Conservation (phyloP, 2,329 filamentous ascomycete genomes). For the Venturia carpophila region DNA sequence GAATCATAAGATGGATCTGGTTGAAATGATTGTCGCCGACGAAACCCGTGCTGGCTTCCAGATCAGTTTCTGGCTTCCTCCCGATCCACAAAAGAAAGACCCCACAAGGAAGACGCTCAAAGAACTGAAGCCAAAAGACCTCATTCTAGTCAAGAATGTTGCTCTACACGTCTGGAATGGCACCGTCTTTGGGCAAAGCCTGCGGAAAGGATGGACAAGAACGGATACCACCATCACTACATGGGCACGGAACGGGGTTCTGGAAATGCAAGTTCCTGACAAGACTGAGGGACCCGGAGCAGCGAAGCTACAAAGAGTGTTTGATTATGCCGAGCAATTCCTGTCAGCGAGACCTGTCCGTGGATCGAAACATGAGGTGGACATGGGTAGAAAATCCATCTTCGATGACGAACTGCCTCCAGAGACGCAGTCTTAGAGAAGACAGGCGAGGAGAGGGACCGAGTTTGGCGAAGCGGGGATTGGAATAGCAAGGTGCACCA, state of each 20-base stretch:
- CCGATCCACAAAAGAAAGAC: conserved; percentile 22
- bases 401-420: conserved; percentile 19
- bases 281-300: neutral
- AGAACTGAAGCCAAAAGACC: conserved; percentile 59
- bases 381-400: neutral
- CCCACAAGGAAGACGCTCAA: conserved; percentile 34
- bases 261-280: neutral
- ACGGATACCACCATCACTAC: neutral
- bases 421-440: conserved; percentile 25
- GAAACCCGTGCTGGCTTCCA: conserved; percentile 74
- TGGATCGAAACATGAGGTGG: neutral
- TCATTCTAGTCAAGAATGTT: conserved; percentile 72
- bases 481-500: neutral
- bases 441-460: neutral
- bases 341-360: neutral
- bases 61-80: conserved; percentile 73
- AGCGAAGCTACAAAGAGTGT: neutral
- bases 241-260: neutral
- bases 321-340: neutral
- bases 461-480: neutral
- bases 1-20: conserved; percentile 50
- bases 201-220: conserved; percentile 36
- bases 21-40: conserved; percentile 77
- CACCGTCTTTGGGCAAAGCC: conserved; percentile 76
- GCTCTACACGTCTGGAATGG: conserved; percentile 67